Conservation (phyloP, 2,329 filamentous ascomycete genomes). For the Ophiocordyceps camponoti-floridani region DNA sequence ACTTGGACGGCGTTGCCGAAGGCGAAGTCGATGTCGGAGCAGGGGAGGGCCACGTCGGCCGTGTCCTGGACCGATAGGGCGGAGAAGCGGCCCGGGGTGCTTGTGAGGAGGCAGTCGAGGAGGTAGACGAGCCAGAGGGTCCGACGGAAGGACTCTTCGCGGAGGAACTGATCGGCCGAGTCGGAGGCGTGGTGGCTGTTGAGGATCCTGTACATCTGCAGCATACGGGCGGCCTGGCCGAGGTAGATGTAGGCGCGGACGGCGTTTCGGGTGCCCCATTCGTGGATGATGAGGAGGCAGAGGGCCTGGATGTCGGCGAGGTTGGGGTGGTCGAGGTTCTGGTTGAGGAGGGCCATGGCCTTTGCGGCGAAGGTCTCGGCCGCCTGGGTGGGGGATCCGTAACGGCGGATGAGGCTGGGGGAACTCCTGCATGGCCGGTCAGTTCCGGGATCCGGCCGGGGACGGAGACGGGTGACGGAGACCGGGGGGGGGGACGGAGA, state of each 20-base stretch:
- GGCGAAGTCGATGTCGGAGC: slow-evolving; percentile 43
- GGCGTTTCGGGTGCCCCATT: slow-evolving; percentile 44
- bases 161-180: slow-evolving; percentile 37
- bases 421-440: slow-evolving; percentile 27
- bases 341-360: slow-evolving; percentile 36
- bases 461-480: slow-evolving; percentile 3
- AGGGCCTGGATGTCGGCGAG: slow-evolving; percentile 43
- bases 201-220: slow-evolving; percentile 44
- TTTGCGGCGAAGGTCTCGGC: slow-evolving; percentile 42
- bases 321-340: slow-evolving; percentile 39
- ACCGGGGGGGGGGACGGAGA: slow-evolving; percentile 4
- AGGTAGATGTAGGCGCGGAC: slow-evolving; percentile 46
- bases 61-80: slow-evolving; percentile 36
- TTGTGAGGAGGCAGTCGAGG: slow-evolving; percentile 42
- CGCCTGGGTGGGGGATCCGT: slow-evolving; percentile 35
- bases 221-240: slow-evolving; percentile 44
- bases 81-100: slow-evolving; percentile 40
- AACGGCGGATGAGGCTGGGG: slow-evolving; percentile 35
- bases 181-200: slow-evolving; percentile 34
- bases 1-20: slow-evolving; percentile 42
- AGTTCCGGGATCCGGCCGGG: slow-evolving; percentile 4
- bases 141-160: slow-evolving; percentile 42
- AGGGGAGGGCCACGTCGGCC: slow-evolving; percentile 36
- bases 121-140: slow-evolving; percentile 46
- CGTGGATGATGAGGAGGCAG: slow-evolving; percentile 42